Conservation (phyloP, 2,329 filamentous ascomycete genomes). For the Monosporascus sp. region DNA sequence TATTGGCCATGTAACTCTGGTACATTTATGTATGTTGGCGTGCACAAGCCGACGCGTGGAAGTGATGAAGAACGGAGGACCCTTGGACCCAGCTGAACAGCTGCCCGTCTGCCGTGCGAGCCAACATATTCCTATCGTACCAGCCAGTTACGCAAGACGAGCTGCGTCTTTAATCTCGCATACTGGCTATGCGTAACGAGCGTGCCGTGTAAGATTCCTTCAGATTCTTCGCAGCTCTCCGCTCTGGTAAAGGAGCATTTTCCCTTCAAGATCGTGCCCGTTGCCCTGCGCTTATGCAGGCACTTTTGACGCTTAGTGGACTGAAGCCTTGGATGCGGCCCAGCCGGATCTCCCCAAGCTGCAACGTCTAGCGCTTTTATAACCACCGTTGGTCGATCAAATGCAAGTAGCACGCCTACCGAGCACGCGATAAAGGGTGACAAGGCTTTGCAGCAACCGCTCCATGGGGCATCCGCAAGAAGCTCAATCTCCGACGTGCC, state of each 20-base stretch:
- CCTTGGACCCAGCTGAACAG: not conserved
- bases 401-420: not conserved
- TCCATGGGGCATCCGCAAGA: not conserved
- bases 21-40: constrained; percentile 2
- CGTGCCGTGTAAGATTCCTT: not conserved
- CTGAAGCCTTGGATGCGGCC: not conserved
- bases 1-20: not conserved
- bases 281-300: not conserved
- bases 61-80: not conserved
- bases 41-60: not conserved
- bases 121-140: not conserved
- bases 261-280: not conserved
- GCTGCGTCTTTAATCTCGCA: not conserved
- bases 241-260: not conserved
- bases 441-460: not conserved
- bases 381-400: not conserved
- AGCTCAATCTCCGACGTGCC: not conserved
- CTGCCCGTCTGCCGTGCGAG: not conserved
- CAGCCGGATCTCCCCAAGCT: not conserved
- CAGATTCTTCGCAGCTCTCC: not conserved
- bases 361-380: not conserved
- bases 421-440: not conserved
- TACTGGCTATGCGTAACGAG: not conserved
- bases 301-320: not conserved
- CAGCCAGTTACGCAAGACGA: not conserved